A percentile compares a stretch with the other conserved stretches of the same genome.
Conservation (phyloP, 371 early-diverging fungal species). For the Catenaria anguillulae region DNA sequence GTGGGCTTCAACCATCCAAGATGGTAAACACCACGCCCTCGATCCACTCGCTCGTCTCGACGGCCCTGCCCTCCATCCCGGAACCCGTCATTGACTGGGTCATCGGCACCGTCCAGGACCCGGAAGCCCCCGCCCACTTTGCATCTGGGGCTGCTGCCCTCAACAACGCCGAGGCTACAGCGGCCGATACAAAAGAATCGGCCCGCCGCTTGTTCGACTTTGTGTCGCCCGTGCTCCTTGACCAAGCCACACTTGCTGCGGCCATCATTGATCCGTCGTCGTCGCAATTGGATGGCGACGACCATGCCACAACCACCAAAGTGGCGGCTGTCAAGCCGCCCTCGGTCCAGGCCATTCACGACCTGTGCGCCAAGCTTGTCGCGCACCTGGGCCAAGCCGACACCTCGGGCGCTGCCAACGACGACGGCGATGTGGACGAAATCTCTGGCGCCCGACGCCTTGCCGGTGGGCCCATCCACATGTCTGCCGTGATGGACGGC, state of each 20-base stretch:
- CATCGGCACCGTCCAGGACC: conserved; percentile 65
- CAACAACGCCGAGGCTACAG: conserved; percentile 45
- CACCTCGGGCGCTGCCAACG: conserved; percentile 5
- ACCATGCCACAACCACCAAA: conserved; percentile 11
- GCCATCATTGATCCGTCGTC: too few relatives aligned
- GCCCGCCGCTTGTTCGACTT: conserved; percentile 73
- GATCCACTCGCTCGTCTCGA: too few relatives aligned
- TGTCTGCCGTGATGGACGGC: conserved; percentile 32
- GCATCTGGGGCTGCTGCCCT: too few relatives aligned
- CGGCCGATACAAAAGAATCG: too few relatives aligned
- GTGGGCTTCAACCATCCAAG: too few relatives aligned
- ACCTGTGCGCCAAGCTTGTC: conserved; percentile 21
- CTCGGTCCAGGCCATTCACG: conserved; percentile 10
- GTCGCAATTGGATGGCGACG: too few relatives aligned
- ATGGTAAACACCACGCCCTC: too few relatives aligned
- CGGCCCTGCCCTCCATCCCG: conserved; percentile 48
- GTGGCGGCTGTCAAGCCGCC: neutral
- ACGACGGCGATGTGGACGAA: neutral
- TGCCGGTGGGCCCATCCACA: conserved; percentile 36
- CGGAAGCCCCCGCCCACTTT: conserved; percentile 17
- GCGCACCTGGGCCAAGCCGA: conserved; percentile 11
- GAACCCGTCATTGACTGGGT: conserved; percentile 63
- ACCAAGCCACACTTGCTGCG: conserved; percentile 40
- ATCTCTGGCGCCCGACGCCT: conserved; percentile 27
- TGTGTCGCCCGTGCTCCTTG: conserved; percentile 67